Evolutionary conservation across 768 basidiomycete genomes (phyloP).

Genomic region (Tylopilus cervinicoccineus): DNA sequence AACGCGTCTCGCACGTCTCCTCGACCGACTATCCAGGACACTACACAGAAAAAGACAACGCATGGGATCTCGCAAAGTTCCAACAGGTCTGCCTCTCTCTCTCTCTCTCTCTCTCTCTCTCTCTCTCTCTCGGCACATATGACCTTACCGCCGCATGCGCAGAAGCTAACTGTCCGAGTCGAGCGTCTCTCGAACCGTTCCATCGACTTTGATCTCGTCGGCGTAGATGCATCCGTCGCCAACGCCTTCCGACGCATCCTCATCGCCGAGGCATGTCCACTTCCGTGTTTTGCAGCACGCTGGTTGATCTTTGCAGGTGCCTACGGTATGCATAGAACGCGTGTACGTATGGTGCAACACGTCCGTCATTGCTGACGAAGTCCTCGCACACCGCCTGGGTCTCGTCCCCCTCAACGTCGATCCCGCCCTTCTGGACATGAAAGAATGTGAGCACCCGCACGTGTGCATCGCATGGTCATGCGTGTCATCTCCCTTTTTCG

Average conservation of each 20-base stretch:
- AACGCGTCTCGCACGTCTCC: conserved; percentile 74
- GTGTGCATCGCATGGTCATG: background rate
- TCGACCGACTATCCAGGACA: conserved; percentile 92
- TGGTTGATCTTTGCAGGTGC: conserved; percentile 53
- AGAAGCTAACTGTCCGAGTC: conserved; percentile 73
- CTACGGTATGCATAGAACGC: conserved; percentile 85
- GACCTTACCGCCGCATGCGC: conserved; percentile 9
- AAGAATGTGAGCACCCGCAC: conserved; percentile 32
- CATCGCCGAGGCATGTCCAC: conserved; percentile 77
- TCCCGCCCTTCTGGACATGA: conserved; percentile 66
- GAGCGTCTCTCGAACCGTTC: conserved; percentile 77
- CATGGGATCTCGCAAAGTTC: conserved; percentile 78
- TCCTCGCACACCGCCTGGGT: conserved; percentile 89
- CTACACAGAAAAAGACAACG: conserved; percentile 77
- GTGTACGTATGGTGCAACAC: conserved; percentile 96
- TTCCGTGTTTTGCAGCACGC: background rate
- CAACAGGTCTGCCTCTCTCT: conserved; percentile 53
- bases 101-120: conserved; percentile 38
- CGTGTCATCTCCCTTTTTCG: background rate
- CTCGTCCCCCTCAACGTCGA: conserved; percentile 87
- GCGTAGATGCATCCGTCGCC: conserved; percentile 93
- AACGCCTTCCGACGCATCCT: conserved; percentile 92
- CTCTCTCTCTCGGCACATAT: background rate
- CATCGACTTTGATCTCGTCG: conserved; percentile 92
- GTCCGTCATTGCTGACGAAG: conserved; percentile 89